These are phyloP conservation scores for Cicer bijugum DNA, from an alignment of 306 rosid genomes.

Conservation along the genomic window DNA sequence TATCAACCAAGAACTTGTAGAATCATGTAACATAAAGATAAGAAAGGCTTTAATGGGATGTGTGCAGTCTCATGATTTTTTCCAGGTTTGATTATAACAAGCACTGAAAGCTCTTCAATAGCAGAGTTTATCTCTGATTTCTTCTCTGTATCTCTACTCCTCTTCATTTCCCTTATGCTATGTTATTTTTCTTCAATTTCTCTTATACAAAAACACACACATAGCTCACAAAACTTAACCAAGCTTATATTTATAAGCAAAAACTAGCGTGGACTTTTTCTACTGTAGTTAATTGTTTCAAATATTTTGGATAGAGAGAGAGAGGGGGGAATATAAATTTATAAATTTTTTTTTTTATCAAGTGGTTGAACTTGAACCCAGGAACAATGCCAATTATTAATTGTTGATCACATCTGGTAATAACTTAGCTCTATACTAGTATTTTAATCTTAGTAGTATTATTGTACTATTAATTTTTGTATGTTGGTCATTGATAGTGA, in stretches of 20 bases:
- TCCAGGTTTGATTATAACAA: constrained; percentile 53
- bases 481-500: constrained; percentile 51
- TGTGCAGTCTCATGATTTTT: constrained; percentile 41
- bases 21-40: constrained; percentile 65
- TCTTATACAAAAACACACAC: constrained; percentile 18
- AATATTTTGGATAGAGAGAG: constrained; percentile 12
- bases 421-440: constrained; percentile 13
- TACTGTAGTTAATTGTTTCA: constrained; percentile 22
- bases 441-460: constrained; percentile 36
- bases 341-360: constrained; percentile 19
- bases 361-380: constrained; percentile 5
- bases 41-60: constrained; percentile 77
- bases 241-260: constrained; percentile 25
- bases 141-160: constrained; percentile 60
- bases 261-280: constrained; percentile 42
- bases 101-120: constrained; percentile 65
- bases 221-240: constrained; percentile 20
- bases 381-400: constrained; percentile 29
- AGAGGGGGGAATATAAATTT: neutral
- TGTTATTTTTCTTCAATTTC: neutral
- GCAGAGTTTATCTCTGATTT: constrained; percentile 69
- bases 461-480: constrained; percentile 33
- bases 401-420: constrained; percentile 24
- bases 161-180: constrained; percentile 49
- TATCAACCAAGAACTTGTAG: constrained; percentile 83